A percentile compares a stretch with the other conserved stretches of the same genome.
Conservation (phyloP, 208 protist species). For the Acanthamoeba healyi region DNA sequence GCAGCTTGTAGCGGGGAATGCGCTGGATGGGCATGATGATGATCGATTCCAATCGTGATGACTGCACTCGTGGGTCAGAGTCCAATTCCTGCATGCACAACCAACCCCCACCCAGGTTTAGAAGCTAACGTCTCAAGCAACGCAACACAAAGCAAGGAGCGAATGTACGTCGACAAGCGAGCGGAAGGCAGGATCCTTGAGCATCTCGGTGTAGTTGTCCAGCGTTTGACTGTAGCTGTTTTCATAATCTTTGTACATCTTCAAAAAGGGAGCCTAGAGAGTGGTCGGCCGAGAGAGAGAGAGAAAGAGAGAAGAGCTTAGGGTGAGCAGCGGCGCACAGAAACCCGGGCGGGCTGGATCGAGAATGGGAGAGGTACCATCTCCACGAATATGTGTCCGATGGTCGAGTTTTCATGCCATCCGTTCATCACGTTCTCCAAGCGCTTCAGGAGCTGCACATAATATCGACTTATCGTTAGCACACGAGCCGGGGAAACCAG, state of each 20-base stretch:
- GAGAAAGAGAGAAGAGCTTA: not conserved
- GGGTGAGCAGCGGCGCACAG: too few species aligned
- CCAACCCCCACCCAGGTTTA: too few species aligned
- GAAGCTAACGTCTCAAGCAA: too few species aligned
- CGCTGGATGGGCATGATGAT: slow-evolving; percentile 68
- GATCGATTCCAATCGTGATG: not conserved
- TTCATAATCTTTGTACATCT: slow-evolving; percentile 55
- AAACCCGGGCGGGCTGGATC: not conserved
- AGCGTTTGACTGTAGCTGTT: slow-evolving; percentile 40
- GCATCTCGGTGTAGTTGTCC: not conserved
- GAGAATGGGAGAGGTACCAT: not conserved
- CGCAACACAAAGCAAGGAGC: not conserved
- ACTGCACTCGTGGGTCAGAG: not conserved
- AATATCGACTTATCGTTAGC: too few species aligned
- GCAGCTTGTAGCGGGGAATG: slow-evolving; percentile 35
- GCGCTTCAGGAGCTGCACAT: slow-evolving; percentile 42
- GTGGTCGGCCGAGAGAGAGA: too few species aligned
- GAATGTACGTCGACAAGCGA: not conserved
- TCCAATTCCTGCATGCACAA: too few species aligned
- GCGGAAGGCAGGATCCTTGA: slow-evolving; percentile 34
- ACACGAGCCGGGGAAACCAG: too few species aligned
- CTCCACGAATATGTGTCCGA: slow-evolving; percentile 24
- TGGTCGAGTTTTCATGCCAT: slow-evolving; percentile 25
- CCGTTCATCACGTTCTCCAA: not conserved
- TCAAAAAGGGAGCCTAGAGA: slow-evolving; percentile 38